These are phyloP conservation scores for Erodium moschatum DNA, from an alignment of 441 rosid genomes.

Conservation along the genomic window DNA sequence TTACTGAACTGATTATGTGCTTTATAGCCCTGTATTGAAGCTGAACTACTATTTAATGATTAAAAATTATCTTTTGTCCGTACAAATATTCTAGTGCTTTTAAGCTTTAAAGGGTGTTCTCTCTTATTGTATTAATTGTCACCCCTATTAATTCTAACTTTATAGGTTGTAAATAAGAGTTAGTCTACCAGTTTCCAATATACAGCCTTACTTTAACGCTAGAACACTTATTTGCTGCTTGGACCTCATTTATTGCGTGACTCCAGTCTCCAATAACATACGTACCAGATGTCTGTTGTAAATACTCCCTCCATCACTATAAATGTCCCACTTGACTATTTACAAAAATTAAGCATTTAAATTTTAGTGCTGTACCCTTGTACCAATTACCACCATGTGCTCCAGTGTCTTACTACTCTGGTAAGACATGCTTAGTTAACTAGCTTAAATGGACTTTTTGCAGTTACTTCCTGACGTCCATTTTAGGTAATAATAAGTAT, in stretches of 20 bases:
- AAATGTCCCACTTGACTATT: too few relatives aligned
- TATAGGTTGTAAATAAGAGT: not conserved
- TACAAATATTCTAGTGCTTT: not conserved
- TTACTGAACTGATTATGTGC: constrained; percentile 5
- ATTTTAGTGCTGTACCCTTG: too few relatives aligned
- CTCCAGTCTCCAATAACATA: not conserved
- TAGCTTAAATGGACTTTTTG: too few relatives aligned
- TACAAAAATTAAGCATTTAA: too few relatives aligned
- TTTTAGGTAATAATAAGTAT: too few relatives aligned
- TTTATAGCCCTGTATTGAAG: not conserved
- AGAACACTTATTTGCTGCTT: not conserved
- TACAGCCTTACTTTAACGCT: not conserved
- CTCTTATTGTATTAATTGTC: not conserved
- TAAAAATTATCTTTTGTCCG: not conserved
- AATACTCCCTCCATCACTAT: not conserved
- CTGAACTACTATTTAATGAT: not conserved
- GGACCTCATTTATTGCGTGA: not conserved
- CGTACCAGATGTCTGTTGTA: not conserved
- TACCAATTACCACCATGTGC: too few relatives aligned
- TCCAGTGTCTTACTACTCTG: too few relatives aligned
- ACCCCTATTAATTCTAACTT: not conserved
- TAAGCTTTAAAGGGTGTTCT: not conserved
- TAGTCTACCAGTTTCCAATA: not conserved
- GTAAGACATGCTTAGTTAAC: too few relatives aligned
- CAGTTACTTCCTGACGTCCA: too few relatives aligned